Evolutionary conservation across 805 yeast species (phyloP).

Genomic region (Cyberlindnera japonica): DNA sequence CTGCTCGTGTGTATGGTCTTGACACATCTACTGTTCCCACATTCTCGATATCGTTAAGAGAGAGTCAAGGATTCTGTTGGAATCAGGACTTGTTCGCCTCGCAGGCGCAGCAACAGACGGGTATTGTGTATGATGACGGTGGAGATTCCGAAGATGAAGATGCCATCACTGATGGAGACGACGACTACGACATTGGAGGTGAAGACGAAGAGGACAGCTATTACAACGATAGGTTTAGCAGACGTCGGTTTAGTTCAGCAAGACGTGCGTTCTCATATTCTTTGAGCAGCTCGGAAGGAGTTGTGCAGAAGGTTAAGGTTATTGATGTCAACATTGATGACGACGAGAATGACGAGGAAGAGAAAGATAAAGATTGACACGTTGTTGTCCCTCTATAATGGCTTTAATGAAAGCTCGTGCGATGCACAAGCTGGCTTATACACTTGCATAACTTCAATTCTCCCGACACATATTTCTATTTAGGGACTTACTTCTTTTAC

Average conservation of each 20-base stretch:
- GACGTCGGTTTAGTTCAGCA: constrained; percentile 5
- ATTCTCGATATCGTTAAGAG: constrained; percentile 46
- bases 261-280: constrained; percentile 21
- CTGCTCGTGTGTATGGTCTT: constrained; percentile 4
- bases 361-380: too few relatives aligned
- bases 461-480: constrained; percentile 18
- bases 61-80: constrained; percentile 73
- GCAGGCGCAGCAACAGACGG: constrained; percentile 57
- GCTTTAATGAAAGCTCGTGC: too few relatives aligned
- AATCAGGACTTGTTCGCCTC: constrained; percentile 75
- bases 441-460: constrained; percentile 8
- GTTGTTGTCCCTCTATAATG: too few relatives aligned
- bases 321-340: constrained; percentile 22
- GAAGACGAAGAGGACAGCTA: constrained; percentile 7
- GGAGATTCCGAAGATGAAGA: constrained; percentile 12
- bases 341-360: constrained; percentile 17
- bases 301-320: constrained; percentile 21
- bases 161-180: constrained; percentile 5
- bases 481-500: constrained; percentile 13
- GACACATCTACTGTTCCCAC: constrained; percentile 22
- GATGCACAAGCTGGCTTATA: too few relatives aligned
- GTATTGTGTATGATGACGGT: constrained; percentile 33
- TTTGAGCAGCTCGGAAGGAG: constrained; percentile 17
- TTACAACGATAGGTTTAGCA: neutral
- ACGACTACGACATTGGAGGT: too few relatives aligned